Evolutionary conservation across 2,329 filamentous ascomycete genomes (phyloP).

Genomic region (Dactylellina drechsleri): DNA sequence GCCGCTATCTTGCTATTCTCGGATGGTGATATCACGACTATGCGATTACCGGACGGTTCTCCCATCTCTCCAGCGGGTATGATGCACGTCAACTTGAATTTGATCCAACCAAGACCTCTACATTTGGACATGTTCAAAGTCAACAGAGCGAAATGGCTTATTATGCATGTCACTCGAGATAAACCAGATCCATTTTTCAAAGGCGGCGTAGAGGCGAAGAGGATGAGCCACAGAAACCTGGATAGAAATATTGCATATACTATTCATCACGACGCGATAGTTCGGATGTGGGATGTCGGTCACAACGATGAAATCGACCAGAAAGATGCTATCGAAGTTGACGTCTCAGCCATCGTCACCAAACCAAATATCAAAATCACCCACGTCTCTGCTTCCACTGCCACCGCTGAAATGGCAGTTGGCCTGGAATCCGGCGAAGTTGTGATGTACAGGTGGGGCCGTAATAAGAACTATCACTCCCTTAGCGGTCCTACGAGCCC

Average conservation of each 20-base stretch:
- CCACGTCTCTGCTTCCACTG: constrained; percentile 62
- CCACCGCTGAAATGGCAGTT: constrained; percentile 83
- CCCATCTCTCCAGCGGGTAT: constrained; percentile 93
- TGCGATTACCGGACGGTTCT: constrained; percentile 92
- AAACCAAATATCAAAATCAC: constrained; percentile 79
- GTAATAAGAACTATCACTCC: constrained; percentile 70
- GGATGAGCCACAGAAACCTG: constrained; percentile 79
- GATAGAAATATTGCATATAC: constrained; percentile 80
- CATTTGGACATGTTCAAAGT: constrained; percentile 77
- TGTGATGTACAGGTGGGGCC: constrained; percentile 85
- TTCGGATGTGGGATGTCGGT: constrained; percentile 93
- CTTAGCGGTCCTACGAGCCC: constrained; percentile 6
- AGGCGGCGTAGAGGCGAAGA: constrained; percentile 78
- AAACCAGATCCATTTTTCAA: constrained; percentile 78
- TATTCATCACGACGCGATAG: constrained; percentile 87
- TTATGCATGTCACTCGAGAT: constrained; percentile 83
- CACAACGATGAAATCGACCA: constrained; percentile 96
- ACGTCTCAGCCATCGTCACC: constrained; percentile 82
- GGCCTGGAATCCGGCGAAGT: constrained; percentile 86
- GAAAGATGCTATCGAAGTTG: constrained; percentile 79
- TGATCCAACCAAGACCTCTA: constrained; percentile 89
- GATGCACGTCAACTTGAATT: constrained; percentile 84
- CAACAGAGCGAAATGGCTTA: constrained; percentile 84
- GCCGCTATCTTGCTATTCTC: constrained; percentile 81
- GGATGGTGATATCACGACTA: constrained; percentile 86